These are phyloP conservation scores for Moricandia arvensis DNA, from an alignment of 345 rosid species.

Conservation along the genomic window DNA sequence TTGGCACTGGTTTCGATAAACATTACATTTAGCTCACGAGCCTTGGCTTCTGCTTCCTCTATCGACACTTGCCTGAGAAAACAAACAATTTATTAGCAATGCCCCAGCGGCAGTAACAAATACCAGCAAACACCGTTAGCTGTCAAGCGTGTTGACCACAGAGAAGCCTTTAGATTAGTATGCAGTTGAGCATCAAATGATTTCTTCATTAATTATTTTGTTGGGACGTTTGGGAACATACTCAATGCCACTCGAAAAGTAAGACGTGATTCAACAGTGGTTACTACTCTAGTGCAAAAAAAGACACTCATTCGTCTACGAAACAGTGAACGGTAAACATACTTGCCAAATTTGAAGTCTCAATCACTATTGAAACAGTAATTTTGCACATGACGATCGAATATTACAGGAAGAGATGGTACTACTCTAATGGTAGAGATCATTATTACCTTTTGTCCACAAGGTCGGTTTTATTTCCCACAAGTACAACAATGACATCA, in stretches of 20 bases:
- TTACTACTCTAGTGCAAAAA: not conserved
- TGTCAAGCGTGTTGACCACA: not conserved
- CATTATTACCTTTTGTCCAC: slow-evolving; percentile 71
- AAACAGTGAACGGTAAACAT: too few relatives aligned
- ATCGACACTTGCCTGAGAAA: slow-evolving; percentile 80
- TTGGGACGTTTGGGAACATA: slow-evolving; percentile 23
- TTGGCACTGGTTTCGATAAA: slow-evolving; percentile 91
- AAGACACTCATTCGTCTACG: not conserved
- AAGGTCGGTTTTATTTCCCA: slow-evolving; percentile 88
- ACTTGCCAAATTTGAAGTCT: not conserved
- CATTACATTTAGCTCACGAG: slow-evolving; percentile 81
- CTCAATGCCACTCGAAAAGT: slow-evolving; percentile 18
- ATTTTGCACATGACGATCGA: not conserved
- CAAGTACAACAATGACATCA: slow-evolving; percentile 83
- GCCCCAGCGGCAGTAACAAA: slow-evolving; percentile 15
- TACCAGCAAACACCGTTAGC: not conserved
- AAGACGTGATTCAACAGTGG: not conserved
- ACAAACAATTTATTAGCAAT: slow-evolving; percentile 27
- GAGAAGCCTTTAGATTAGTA: slow-evolving; percentile 4
- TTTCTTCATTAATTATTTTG: not conserved
- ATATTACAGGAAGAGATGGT: not conserved
- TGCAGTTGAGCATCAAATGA: slow-evolving; percentile 22
- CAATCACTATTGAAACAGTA: not conserved
- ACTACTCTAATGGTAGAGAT: not conserved
- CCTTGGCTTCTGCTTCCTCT: slow-evolving; percentile 89